A percentile compares a stretch with the other conserved stretches of the same genome.
These are phyloP conservation scores for Aspergillus olivimuriae DNA, from an alignment of 495 filamentous ascomycete genomes.

Conservation along the genomic window DNA sequence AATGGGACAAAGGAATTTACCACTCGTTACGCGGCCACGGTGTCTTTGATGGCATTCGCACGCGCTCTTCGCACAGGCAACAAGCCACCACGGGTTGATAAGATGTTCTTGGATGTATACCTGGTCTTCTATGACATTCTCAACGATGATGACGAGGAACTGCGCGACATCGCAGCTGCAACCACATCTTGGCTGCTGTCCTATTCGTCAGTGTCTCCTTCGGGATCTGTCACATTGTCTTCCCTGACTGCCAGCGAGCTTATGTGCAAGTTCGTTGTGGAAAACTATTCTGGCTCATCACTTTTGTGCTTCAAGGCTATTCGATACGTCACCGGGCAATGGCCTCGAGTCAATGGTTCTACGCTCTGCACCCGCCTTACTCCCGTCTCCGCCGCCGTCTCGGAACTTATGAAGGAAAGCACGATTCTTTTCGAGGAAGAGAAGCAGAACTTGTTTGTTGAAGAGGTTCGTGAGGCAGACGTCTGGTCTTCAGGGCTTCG, in stretches of 20 bases:
- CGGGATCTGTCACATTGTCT: slow-evolving; percentile 27
- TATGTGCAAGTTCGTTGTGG: slow-evolving; percentile 38
- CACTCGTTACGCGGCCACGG: slow-evolving; percentile 52
- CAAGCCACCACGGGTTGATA: slow-evolving; percentile 21
- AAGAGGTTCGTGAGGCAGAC: slow-evolving; percentile 63
- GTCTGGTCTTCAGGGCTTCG: slow-evolving; percentile 53
- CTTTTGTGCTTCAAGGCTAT: slow-evolving; percentile 24
- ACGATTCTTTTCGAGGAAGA: slow-evolving; percentile 77
- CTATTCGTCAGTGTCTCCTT: slow-evolving; percentile 25
- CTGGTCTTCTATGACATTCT: slow-evolving; percentile 56
- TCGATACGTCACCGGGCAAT: slow-evolving; percentile 24
- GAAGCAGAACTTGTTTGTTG: slow-evolving; percentile 85
- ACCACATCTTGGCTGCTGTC: slow-evolving; percentile 40
- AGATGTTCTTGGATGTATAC: slow-evolving; percentile 38
- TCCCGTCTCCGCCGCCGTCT: slow-evolving; percentile 42
- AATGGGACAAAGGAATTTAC: slow-evolving; percentile 53
- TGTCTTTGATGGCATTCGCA: slow-evolving; percentile 31
- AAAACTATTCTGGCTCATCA: slow-evolving; percentile 29
- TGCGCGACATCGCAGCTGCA: slow-evolving; percentile 59
- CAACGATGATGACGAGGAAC: slow-evolving; percentile 87
- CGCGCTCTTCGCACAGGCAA: slow-evolving; percentile 19
- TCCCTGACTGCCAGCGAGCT: slow-evolving; percentile 42
- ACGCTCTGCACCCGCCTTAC: slow-evolving; percentile 6
- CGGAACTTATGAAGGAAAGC: slow-evolving; percentile 50
- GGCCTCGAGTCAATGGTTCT: slow-evolving; percentile 20